Conservation (phyloP, 306 rosid genomes). For the Vicia sativa region DNA sequence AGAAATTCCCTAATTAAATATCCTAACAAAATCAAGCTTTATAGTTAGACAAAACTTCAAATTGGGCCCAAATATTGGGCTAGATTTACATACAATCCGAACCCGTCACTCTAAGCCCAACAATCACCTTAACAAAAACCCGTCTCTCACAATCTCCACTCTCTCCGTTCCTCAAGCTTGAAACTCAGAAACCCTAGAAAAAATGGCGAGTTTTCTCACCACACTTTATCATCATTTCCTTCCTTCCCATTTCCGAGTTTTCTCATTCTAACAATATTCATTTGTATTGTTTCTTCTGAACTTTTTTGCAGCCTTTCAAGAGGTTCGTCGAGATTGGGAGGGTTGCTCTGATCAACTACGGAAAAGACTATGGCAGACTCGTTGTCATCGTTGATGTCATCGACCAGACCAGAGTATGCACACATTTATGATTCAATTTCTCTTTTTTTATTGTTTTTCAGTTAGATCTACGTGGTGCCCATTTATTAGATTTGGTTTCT, state of each 20-base stretch:
- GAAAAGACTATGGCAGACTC: constrained; percentile 5
- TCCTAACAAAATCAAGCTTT: no score
- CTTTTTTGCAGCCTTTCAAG: constrained; percentile 22
- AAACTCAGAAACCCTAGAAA: background rate
- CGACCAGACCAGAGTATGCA: constrained; percentile 75
- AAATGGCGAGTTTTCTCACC: background rate
- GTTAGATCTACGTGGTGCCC: background rate
- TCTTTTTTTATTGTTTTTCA: background rate
- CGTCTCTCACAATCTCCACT: background rate
- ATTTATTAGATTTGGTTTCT: background rate
- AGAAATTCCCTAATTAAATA: no score
- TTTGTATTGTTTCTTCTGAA: background rate
- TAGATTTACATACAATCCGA: no score
- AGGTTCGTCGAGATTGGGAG: constrained; percentile 18
- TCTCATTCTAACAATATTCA: background rate
- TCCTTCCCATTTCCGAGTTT: background rate
- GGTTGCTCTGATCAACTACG: constrained; percentile 20
- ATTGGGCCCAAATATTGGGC: background rate
- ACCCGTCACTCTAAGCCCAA: constrained; percentile 2
- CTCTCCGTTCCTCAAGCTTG: background rate
- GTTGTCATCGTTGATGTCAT: constrained; percentile 56
- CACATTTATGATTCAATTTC: background rate
- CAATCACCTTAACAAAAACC: background rate
- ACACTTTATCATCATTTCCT: background rate
- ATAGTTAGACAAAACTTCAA: no score